Evolutionary conservation across 2,329 filamentous ascomycete genomes (phyloP).

Genomic region (Xylaria sp.): DNA sequence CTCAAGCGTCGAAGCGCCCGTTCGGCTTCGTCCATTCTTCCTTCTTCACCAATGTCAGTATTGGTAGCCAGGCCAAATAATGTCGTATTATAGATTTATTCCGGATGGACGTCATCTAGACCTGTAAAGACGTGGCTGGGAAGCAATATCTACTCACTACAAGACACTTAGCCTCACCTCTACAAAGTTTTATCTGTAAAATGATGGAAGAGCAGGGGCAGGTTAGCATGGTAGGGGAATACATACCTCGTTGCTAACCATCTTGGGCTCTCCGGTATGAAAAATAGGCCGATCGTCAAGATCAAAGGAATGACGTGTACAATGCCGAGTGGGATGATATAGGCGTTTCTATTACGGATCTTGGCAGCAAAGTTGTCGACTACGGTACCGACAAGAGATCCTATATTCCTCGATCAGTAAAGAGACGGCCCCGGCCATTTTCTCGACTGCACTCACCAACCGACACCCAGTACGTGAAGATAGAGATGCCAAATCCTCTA

Average conservation of each 20-base stretch:
- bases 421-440: background rate
- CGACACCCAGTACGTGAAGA: constrained; percentile 61
- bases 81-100: background rate
- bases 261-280: constrained; percentile 56
- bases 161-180: constrained; percentile 6
- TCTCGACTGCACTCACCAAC: constrained; percentile 52
- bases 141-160: constrained; percentile 16
- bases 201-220: background rate
- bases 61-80: background rate
- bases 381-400: constrained; percentile 60
- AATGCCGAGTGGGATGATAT: constrained; percentile 47
- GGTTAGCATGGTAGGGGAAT: too few species aligned
- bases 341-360: constrained; percentile 41
- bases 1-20: constrained; percentile 50
- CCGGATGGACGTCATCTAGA: background rate
- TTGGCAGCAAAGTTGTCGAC: constrained; percentile 61
- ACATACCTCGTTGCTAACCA: constrained; percentile 51
- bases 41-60: constrained; percentile 38
- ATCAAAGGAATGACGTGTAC: constrained; percentile 52
- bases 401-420: constrained; percentile 48
- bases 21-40: constrained; percentile 48
- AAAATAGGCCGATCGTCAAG: constrained; percentile 52
- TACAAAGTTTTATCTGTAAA: background rate
- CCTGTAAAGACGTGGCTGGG: background rate
- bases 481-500: constrained; percentile 59